Conservation (phyloP, 106 monocot species). For the Chionographis japonica region DNA sequence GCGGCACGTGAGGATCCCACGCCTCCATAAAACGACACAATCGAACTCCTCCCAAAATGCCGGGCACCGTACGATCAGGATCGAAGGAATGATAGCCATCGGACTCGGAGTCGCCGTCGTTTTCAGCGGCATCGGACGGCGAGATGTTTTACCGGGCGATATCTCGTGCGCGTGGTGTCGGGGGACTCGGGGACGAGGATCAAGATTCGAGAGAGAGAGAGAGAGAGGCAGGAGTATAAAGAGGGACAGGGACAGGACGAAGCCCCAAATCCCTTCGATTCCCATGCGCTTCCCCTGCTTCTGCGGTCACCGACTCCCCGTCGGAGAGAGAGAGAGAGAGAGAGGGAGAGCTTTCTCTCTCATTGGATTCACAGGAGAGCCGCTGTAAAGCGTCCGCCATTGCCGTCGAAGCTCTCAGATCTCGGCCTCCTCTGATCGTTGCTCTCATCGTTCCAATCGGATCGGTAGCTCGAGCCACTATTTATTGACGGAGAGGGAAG, state of each 20-base stretch:
- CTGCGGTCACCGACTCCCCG: no score
- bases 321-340: slow-evolving; percentile 6
- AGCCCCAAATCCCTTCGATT: background rate
- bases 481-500: no score
- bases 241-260: slow-evolving; percentile 6
- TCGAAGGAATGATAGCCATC: no score
- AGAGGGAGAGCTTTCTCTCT: background rate
- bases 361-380: no score
- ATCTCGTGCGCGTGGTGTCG: slow-evolving; percentile 10
- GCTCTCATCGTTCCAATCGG: slow-evolving; percentile 7
- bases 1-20: no score
- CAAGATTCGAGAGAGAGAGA: background rate
- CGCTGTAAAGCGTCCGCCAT: background rate
- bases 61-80: no score
- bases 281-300: background rate
- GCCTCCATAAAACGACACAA: no score
- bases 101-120: no score
- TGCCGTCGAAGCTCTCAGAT: background rate
- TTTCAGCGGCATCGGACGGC: background rate
- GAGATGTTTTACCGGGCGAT: background rate
- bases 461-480: no score
- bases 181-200: background rate
- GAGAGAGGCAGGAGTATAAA: background rate
- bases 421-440: background rate
- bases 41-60: no score